These are phyloP conservation scores for Colletotrichum sojae DNA, from an alignment of 2,329 filamentous ascomycete genomes.

Conservation along the genomic window DNA sequence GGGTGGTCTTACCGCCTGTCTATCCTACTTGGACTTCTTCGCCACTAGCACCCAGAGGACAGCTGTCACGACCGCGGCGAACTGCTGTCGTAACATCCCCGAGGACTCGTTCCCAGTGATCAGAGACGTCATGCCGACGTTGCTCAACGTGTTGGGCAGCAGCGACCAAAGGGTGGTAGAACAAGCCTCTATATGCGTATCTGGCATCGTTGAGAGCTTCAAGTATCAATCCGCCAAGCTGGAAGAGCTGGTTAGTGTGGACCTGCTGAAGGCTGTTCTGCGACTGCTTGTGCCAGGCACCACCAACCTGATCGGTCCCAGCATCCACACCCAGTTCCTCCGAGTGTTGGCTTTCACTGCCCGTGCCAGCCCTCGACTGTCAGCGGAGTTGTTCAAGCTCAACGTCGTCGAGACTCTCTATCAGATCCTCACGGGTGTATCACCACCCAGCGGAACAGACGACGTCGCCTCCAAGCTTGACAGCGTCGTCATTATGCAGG, in stretches of 20 bases:
- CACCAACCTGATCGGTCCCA: slow-evolving; percentile 93
- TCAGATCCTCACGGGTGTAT: slow-evolving; percentile 96
- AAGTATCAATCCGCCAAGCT: slow-evolving; percentile 88
- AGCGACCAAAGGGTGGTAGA: slow-evolving; percentile 97
- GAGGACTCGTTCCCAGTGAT: slow-evolving; percentile 94
- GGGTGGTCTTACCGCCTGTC: slow-evolving; percentile 93
- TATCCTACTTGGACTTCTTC: slow-evolving; percentile 98
- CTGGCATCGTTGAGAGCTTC: slow-evolving; percentile 97
- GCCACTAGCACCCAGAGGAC: slow-evolving; percentile 96
- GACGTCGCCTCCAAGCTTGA: slow-evolving; percentile 90
- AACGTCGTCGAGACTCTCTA: slow-evolving; percentile 98
- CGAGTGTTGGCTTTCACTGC: slow-evolving; percentile 92
- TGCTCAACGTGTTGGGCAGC: slow-evolving; percentile 90
- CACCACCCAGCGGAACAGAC: slow-evolving; percentile 83
- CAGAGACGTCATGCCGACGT: slow-evolving; percentile 94
- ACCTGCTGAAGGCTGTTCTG: slow-evolving; percentile 86
- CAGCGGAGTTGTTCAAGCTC: slow-evolving; percentile 93
- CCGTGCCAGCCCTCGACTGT: slow-evolving; percentile 87
- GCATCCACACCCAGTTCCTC: slow-evolving; percentile 96
- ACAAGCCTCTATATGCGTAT: slow-evolving; percentile 95
- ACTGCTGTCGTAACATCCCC: slow-evolving; percentile 97
- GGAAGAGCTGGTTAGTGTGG: slow-evolving; percentile 91
- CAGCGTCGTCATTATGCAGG: slow-evolving; percentile 98
- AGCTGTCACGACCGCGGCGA: slow-evolving; percentile 96
- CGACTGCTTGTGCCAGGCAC: slow-evolving; percentile 92